Percentiles rank a stretch among this genome's conserved stretches.
Conservation (phyloP, 306 rosid genomes). For the Trichosanthes cucumerina region DNA sequence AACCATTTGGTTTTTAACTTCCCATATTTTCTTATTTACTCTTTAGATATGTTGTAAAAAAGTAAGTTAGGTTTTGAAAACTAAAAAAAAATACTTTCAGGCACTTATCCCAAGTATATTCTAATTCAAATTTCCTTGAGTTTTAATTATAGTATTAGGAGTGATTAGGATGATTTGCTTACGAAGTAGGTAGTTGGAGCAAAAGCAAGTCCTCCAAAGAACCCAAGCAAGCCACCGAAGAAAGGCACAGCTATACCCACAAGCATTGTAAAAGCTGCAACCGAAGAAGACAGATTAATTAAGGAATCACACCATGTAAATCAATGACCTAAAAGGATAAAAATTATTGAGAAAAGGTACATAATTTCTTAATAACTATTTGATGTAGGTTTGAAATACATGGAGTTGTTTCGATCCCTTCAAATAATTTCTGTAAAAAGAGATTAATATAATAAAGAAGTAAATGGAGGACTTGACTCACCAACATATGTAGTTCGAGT, state of each 20-base stretch:
- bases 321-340: not conserved
- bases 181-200: slow-evolving; percentile 83
- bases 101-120: no score
- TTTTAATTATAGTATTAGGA: no score
- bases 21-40: no score
- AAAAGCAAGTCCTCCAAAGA: slow-evolving; percentile 82
- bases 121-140: no score
- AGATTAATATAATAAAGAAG: not conserved
- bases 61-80: no score
- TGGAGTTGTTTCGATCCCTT: not conserved
- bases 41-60: no score
- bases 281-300: not conserved
- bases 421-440: not conserved
- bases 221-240: slow-evolving; percentile 79
- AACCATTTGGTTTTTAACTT: no score
- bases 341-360: not conserved
- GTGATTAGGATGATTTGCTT: slow-evolving; percentile 24
- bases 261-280: slow-evolving; percentile 47
- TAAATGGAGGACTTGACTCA: slow-evolving; percentile 16
- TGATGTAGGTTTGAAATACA: no score
- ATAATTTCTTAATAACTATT: no score
- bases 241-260: slow-evolving; percentile 59
- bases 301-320: not conserved
- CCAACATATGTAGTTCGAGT: slow-evolving; percentile 49
- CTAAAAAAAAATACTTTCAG: no score